These are phyloP conservation scores for Candida glucosophila DNA, from an alignment of 1,139 yeast species.

Conservation along the genomic window DNA sequence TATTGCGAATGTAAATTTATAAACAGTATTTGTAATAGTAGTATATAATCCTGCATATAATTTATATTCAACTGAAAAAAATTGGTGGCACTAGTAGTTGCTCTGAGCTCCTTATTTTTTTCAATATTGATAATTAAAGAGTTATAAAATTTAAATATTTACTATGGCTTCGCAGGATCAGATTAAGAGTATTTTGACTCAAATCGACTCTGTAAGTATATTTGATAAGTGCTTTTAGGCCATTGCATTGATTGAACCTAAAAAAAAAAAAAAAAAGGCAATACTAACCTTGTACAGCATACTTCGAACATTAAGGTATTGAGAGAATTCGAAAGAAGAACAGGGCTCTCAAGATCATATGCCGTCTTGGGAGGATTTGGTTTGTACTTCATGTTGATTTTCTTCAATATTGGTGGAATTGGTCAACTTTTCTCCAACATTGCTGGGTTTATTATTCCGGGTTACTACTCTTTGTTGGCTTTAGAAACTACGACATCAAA, in stretches of 20 bases:
- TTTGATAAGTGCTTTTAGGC: too few relatives aligned
- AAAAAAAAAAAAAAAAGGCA: too few relatives aligned
- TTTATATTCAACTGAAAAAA: too few relatives aligned
- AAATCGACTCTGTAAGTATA: constrained; percentile 22
- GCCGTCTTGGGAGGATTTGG: constrained; percentile 60
- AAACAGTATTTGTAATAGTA: not conserved
- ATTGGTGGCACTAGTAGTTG: too few relatives aligned
- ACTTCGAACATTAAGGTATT: constrained; percentile 34
- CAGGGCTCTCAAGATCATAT: constrained; percentile 85
- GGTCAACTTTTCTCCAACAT: constrained; percentile 90
- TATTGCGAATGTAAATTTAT: too few relatives aligned
- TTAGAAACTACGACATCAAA: constrained; percentile 57
- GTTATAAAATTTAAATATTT: constrained; percentile 1
- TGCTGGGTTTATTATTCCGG: constrained; percentile 87
- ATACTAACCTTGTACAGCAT: too few relatives aligned
- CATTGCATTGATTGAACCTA: too few relatives aligned
- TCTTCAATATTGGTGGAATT: constrained; percentile 85
- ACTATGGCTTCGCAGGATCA: constrained; percentile 21
- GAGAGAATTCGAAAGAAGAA: constrained; percentile 49
- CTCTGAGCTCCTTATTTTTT: constrained; percentile 1
- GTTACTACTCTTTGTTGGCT: constrained; percentile 81
- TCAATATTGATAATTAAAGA: too few relatives aligned
- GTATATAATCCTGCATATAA: constrained; percentile 2
- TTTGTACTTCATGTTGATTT: constrained; percentile 65
- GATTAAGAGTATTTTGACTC: constrained; percentile 17